phyloP scores from a whole-genome alignment of 1,284 basidiomycete genomes.

The Sporisorium graminicola region DNA sequence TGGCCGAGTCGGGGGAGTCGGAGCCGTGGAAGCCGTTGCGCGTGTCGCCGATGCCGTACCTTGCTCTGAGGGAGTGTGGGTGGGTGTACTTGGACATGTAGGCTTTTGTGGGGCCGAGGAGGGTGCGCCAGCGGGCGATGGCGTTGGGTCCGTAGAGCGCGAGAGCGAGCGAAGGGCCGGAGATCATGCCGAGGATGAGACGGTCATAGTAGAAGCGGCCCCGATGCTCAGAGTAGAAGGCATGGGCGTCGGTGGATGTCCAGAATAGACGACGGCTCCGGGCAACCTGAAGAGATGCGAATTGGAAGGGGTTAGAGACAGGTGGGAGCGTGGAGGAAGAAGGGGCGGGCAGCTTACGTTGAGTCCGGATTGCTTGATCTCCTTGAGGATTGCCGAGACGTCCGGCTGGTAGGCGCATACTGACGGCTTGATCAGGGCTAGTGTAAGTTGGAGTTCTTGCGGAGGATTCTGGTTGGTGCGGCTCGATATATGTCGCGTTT shows the following conservation, averaged over 20 bases:
- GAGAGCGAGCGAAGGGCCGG: slow-evolving; percentile 60
- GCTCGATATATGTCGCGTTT: not conserved
- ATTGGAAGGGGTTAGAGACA: too few relatives aligned
- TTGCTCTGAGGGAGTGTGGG: slow-evolving; percentile 47
- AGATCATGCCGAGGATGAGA: slow-evolving; percentile 63
- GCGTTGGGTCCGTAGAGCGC: slow-evolving; percentile 61
- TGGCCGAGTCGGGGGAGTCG: slow-evolving; percentile 38
- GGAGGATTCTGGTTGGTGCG: not conserved
- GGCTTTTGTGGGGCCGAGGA: slow-evolving; percentile 67
- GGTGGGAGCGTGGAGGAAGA: too few relatives aligned
- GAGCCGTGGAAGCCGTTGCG: slow-evolving; percentile 67
- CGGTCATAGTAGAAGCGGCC: slow-evolving; percentile 68
- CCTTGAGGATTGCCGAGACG: slow-evolving; percentile 52
- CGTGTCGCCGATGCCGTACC: slow-evolving; percentile 65
- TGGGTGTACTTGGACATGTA: slow-evolving; percentile 61
- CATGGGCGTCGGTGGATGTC: slow-evolving; percentile 59
- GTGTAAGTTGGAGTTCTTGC: slow-evolving; percentile 52
- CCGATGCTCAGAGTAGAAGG: slow-evolving; percentile 65
- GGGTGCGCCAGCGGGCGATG: slow-evolving; percentile 56
- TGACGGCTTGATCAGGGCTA: slow-evolving; percentile 66
- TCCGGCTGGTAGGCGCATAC: slow-evolving; percentile 62
- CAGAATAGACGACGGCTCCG: slow-evolving; percentile 56
- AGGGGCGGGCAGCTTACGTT: not conserved
- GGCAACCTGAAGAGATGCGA: slow-evolving; percentile 24
- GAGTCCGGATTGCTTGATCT: slow-evolving; percentile 51